phyloP scores from a whole-genome alignment of 2,329 filamentous ascomycete species.

The Blastomyces silverae region DNA sequence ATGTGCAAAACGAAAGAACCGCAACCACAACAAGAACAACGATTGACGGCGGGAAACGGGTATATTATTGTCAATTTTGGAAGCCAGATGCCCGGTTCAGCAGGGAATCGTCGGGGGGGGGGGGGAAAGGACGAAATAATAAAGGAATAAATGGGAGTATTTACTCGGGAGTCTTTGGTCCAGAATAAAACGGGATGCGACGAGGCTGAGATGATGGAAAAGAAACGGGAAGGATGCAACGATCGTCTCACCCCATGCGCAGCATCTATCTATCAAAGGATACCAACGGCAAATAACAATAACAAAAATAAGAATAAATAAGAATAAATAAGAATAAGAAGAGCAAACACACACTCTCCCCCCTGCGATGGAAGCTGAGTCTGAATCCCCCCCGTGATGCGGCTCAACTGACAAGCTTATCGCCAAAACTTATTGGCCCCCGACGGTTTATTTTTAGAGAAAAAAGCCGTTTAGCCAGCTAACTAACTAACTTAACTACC shows the following conservation, averaged over 20 bases:
- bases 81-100: neutral
- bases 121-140: neutral
- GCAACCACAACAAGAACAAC: neutral
- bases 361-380: neutral
- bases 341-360: neutral
- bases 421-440: no score
- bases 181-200: conserved; percentile 7
- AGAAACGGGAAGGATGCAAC: neutral
- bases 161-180: neutral
- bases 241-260: neutral
- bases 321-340: neutral
- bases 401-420: conserved; percentile 1
- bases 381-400: neutral
- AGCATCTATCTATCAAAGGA: neutral
- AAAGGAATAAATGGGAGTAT: neutral
- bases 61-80: neutral
- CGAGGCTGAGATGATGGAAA: conserved; percentile 3
- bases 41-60: neutral
- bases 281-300: neutral
- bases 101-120: neutral
- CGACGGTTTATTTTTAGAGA: no score
- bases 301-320: neutral
- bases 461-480: no score
- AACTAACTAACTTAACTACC: no score
- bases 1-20: neutral